phyloP scores from a whole-genome alignment of 129 eudicot genomes.

The Calendula officinalis region DNA sequence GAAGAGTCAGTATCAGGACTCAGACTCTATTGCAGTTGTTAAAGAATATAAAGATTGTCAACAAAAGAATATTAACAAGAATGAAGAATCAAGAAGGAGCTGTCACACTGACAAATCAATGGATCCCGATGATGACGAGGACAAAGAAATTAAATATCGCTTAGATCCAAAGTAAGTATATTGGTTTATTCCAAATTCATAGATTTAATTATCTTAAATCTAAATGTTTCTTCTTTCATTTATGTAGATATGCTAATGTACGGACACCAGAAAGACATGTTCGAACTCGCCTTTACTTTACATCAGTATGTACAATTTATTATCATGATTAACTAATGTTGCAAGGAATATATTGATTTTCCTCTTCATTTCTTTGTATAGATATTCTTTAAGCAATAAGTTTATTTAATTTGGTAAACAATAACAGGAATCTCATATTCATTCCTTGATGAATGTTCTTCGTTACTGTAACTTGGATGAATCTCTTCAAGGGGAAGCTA shows the following conservation, averaged over 20 bases:
- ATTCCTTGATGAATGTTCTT: no score
- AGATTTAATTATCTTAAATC: conserved; percentile 5
- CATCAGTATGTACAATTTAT: conserved; percentile 55
- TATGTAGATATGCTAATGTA: conserved; percentile 81
- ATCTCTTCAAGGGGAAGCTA: conserved; percentile 76
- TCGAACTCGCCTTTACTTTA: conserved; percentile 89
- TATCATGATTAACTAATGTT: not conserved
- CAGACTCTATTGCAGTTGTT: conserved; percentile 27
- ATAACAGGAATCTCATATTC: no score
- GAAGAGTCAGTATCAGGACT: conserved; percentile 53
- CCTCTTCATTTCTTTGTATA: not conserved
- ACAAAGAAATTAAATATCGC: conserved; percentile 79
- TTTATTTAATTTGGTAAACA: conserved; percentile 35
- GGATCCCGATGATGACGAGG: conserved; percentile 85
- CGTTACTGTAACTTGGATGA: conserved; percentile 35
- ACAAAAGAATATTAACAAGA: conserved; percentile 40
- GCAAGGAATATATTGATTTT: not conserved
- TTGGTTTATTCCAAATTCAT: conserved; percentile 8
- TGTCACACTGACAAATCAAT: conserved; percentile 62
- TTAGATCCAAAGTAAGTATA: conserved; percentile 78
- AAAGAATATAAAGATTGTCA: conserved; percentile 52
- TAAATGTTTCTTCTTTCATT: not conserved
- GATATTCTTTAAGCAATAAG: not conserved
- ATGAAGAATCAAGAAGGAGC: conserved; percentile 50
- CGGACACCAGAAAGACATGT: conserved; percentile 91